A percentile compares a stretch with the other conserved stretches of the same genome.
Conservation (phyloP, 169 alveolate species). For the Plasmodium vinckei region DNA sequence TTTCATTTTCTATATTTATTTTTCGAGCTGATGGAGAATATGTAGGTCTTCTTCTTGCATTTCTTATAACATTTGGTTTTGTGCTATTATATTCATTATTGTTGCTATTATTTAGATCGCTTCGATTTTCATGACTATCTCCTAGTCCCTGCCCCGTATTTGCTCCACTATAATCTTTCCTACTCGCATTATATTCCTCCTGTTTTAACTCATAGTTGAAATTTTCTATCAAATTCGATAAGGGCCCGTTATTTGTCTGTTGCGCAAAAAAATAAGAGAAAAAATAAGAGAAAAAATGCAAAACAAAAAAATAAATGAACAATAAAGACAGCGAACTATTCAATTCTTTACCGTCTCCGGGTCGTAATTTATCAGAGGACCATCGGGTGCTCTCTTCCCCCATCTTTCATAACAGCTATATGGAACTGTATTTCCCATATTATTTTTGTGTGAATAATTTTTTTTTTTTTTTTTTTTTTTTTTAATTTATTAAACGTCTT, state of each 20-base stretch:
- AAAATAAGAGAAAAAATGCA: not conserved
- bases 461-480: constrained; percentile 26
- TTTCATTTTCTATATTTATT: constrained; percentile 33
- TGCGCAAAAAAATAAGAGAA: not conserved
- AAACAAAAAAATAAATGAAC: constrained; percentile 3
- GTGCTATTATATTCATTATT: not conserved
- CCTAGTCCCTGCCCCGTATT: not conserved
- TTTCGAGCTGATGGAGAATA: constrained; percentile 70
- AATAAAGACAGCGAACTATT: not conserved
- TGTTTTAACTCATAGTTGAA: constrained; percentile 45
- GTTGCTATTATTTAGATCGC: constrained; percentile 14
- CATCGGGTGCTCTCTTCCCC: constrained; percentile 75
- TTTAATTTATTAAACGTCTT: not conserved
- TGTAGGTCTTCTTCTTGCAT: constrained; percentile 70
- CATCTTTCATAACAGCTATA: constrained; percentile 72
- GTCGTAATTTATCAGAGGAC: constrained; percentile 54
- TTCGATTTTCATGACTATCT: not conserved
- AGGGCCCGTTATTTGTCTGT: constrained; percentile 46
- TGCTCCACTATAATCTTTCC: not conserved
- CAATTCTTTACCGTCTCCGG: constrained; percentile 37
- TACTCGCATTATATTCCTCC: constrained; percentile 1
- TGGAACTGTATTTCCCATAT: constrained; percentile 72
- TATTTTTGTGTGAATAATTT: constrained; percentile 1
- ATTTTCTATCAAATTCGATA: constrained; percentile 45
- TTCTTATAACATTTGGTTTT: constrained; percentile 30